phyloP scores from a whole-genome alignment of 2,329 filamentous ascomycete genomes.

The Cordyceps tenuipes region DNA sequence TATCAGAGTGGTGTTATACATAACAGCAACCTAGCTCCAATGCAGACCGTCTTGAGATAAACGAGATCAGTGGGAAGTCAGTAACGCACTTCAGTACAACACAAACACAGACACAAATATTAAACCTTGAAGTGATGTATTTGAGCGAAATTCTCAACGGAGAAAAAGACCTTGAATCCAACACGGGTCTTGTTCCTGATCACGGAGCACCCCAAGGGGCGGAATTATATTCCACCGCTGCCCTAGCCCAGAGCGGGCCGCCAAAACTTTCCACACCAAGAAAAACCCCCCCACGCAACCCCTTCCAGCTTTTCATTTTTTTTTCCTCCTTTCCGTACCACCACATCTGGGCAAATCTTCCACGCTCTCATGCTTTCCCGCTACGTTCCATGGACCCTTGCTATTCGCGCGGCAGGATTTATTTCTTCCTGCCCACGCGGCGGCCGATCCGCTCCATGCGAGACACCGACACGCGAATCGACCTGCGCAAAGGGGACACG shows the following conservation, averaged over 20 bases:
- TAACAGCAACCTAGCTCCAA: too few relatives aligned
- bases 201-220: too few relatives aligned
- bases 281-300: too few relatives aligned
- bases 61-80: too few relatives aligned
- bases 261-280: neutral
- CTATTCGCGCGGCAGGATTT: neutral
- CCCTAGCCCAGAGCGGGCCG: neutral
- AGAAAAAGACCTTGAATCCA: too few relatives aligned
- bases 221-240: conserved; percentile 4
- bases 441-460: neutral
- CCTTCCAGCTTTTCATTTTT: neutral
- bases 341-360: neutral
- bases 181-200: too few relatives aligned
- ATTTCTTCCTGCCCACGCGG: neutral
- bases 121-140: too few relatives aligned
- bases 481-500: neutral
- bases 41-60: too few relatives aligned
- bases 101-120: too few relatives aligned
- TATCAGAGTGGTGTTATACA: too few relatives aligned
- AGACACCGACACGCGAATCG: neutral
- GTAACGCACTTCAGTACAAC: too few relatives aligned
- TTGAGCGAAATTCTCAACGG: too few relatives aligned
- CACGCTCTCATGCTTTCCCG: neutral
- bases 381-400: neutral
- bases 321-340: neutral